These are phyloP conservation scores for Gorgonomyces haynaldii DNA, from an alignment of 192 early-diverging fungal genomes.

Conservation along the genomic window DNA sequence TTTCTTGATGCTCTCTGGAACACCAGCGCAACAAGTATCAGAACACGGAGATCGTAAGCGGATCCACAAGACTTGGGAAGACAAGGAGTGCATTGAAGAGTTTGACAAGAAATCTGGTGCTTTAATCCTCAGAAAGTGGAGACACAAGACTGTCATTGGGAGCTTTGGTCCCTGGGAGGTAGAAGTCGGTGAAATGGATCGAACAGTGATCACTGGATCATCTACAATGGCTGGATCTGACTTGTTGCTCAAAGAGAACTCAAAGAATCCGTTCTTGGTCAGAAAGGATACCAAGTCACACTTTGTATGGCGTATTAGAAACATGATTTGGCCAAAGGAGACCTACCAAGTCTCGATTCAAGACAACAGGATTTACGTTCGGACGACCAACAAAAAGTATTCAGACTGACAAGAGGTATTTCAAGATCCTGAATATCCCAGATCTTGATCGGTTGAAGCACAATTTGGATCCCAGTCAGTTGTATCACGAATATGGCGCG, in stretches of 20 bases:
- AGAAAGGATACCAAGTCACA: conserved; percentile 10
- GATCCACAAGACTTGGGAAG: too few species aligned
- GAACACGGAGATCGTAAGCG: too few species aligned
- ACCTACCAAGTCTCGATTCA: conserved; percentile 9
- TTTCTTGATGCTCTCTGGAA: too few species aligned
- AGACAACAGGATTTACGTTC: conserved; percentile 9
- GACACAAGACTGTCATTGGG: conserved; percentile 9
- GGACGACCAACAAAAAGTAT: conserved; percentile 27
- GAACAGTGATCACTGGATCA: neutral
- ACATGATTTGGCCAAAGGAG: conserved; percentile 10
- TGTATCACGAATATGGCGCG: neutral
- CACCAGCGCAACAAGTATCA: too few species aligned
- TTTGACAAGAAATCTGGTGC: conserved; percentile 6
- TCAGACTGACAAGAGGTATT: conserved; percentile 26
- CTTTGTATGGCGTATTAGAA: conserved; percentile 19
- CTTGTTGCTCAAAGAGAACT: neutral
- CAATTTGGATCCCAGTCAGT: neutral
- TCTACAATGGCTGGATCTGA: neutral
- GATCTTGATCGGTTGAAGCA: neutral
- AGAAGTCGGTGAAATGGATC: conserved; percentile 12
- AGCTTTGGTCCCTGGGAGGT: conserved; percentile 2
- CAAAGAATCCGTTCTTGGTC: conserved; percentile 2
- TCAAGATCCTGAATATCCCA: neutral
- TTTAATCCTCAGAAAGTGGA: conserved; percentile 4
- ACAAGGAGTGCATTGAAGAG: conserved; percentile 19